Evolutionary conservation across 2,329 filamentous ascomycete genomes (phyloP), one percentile per base, ranked within the genome.

Genomic region (Onygenales sp.): DNA sequence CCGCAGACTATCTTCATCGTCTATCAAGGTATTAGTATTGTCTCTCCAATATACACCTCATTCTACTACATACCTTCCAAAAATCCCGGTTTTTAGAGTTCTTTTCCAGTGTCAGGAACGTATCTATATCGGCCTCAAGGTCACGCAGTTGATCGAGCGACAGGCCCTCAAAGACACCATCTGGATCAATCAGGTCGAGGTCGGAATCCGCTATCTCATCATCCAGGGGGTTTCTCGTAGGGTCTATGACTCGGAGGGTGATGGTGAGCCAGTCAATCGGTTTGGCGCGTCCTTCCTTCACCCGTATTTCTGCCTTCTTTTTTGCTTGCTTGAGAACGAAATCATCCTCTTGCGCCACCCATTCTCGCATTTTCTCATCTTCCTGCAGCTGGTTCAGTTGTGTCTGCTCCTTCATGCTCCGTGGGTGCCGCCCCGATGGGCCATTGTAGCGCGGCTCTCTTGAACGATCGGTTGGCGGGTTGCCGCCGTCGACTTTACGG

Each of bases 321-420:
- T 97, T 98, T 46, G 92, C 87, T 72, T 98, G 93, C 71, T 90
- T 91, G 64, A 98, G 76, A 54, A 97, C 93, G 65, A 98, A 98
- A 59, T 86, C 85, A 74, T 98, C 93, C 70, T 98, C 93, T 63
- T 95, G 88, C 51, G 92, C 88, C 17, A 97, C 88, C 78, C 93
- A 98, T 65, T 86, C 80, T 31, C 84, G 78, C 59, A 84, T 86
- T 65, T 89, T 85, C 65, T 91, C 85, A 63, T 90, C 87, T 66
- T 89, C 82, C 54, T 85, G 86, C 57, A 88, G 72, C 63, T 76
- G 71, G 54, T 77, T 77, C 50, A 75, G 63, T 5, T 70, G 71
- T 49, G 72, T 66, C 59, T 76, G 74, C 36, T 76, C 74, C 56
- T 67, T 72, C 62, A 55, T 51, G 44, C 43, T 59, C 58, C 58